Percentiles rank a stretch among this genome's conserved stretches.
Conservation (phyloP, 2,329 filamentous ascomycete genomes). For the Colletotrichum spaethianum region DNA sequence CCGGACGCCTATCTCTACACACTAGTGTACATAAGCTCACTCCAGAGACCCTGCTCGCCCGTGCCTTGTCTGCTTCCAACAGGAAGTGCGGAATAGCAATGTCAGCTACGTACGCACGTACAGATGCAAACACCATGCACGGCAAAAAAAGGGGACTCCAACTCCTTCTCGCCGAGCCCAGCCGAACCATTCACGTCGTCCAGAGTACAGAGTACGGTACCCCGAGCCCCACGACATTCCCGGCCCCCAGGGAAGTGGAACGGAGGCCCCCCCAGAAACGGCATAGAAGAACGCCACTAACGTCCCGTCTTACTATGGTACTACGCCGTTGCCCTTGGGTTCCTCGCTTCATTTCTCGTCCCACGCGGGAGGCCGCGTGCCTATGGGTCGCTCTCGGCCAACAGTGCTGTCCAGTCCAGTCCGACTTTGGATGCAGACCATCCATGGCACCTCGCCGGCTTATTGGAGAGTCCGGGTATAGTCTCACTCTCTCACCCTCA, state of each 20-base stretch:
- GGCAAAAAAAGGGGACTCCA: neutral
- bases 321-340: slow-evolving; percentile 3
- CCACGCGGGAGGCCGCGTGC: too few species aligned
- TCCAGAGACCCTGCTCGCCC: too few species aligned
- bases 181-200: neutral
- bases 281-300: slow-evolving; percentile 11
- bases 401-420: too few species aligned
- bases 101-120: too few species aligned
- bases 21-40: too few species aligned
- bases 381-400: too few species aligned
- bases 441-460: too few species aligned
- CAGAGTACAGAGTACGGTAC: neutral
- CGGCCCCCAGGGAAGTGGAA: slow-evolving; percentile 12
- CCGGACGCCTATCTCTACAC: neutral
- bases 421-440: too few species aligned
- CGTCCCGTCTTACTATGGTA: slow-evolving; percentile 24
- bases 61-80: neutral
- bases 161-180: neutral
- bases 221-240: neutral
- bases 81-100: neutral
- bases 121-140: neutral
- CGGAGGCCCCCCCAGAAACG: neutral
- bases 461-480: too few species aligned
- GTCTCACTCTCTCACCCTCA: neutral
- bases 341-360: neutral